phyloP scores from a whole-genome alignment of 805 yeast species.

The Candida sonorensis region DNA sequence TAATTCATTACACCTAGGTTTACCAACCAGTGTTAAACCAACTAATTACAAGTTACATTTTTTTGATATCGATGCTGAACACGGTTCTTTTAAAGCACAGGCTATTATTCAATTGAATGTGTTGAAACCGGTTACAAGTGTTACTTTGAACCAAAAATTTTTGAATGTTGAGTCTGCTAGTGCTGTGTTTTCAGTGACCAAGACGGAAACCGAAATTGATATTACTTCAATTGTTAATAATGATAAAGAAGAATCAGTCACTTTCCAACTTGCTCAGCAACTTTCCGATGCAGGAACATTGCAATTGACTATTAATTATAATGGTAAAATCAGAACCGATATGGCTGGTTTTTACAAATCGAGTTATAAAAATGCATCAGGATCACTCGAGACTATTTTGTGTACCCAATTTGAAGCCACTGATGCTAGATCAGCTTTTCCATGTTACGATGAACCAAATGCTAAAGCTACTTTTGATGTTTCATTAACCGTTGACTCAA shows the following conservation, averaged over 20 bases:
- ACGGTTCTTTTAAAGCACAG: constrained; percentile 40
- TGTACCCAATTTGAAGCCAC: constrained; percentile 55
- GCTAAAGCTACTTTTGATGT: constrained; percentile 51
- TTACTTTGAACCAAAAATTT: constrained; percentile 44
- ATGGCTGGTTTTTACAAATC: constrained; percentile 54
- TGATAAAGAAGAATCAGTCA: constrained; percentile 53
- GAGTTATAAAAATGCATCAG: constrained; percentile 31
- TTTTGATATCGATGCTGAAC: constrained; percentile 47
- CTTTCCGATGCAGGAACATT: constrained; percentile 22
- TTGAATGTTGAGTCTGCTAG: constrained; percentile 26
- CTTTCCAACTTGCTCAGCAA: constrained; percentile 45
- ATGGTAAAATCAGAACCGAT: constrained; percentile 42
- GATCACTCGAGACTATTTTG: constrained; percentile 32
- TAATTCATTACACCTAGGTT: constrained; percentile 41
- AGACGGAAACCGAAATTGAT: constrained; percentile 22
- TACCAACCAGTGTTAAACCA: constrained; percentile 53
- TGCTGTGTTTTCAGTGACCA: constrained; percentile 13
- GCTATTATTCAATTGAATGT: constrained; percentile 44
- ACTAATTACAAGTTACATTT: constrained; percentile 61
- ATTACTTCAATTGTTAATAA: constrained; percentile 12
- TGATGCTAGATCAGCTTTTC: constrained; percentile 53
- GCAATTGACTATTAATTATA: constrained; percentile 30
- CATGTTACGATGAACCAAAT: constrained; percentile 52
- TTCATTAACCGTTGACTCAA: constrained; percentile 25
- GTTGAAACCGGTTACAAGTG: constrained; percentile 31